phyloP scores from a whole-genome alignment of 1,284 basidiomycete genomes.

The Schizophyllum amplum region DNA sequence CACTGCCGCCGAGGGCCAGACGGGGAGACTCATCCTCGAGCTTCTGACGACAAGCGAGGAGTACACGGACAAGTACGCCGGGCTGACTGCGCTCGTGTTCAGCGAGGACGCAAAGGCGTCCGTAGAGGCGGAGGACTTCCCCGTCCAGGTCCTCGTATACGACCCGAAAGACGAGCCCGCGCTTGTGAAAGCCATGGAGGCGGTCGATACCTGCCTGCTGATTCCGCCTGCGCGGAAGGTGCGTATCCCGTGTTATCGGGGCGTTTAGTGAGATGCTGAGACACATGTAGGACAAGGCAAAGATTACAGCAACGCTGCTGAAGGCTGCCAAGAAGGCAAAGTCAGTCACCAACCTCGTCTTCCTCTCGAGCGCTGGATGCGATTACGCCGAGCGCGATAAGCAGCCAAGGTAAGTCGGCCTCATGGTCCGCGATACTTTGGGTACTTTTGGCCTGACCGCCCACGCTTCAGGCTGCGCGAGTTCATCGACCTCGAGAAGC shows the following conservation, averaged over 20 bases:
- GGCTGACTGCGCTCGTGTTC: slow-evolving; percentile 5
- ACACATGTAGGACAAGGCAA: slow-evolving; percentile 2
- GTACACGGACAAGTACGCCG: slow-evolving; percentile 2
- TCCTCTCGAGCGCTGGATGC: slow-evolving; percentile 2
- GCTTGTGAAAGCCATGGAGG: slow-evolving; percentile 6
- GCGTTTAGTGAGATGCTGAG: not conserved
- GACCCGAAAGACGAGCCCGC: slow-evolving; percentile 4
- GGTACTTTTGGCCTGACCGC: not conserved
- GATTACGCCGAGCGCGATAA: slow-evolving; percentile 6
- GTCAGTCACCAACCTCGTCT: slow-evolving; percentile 5
- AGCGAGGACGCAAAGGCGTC: slow-evolving; percentile 4
- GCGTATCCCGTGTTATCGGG: not conserved
- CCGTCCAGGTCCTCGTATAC: slow-evolving; percentile 4
- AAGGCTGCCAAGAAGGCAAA: slow-evolving; percentile 6
- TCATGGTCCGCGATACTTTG: not conserved
- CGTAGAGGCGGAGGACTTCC: slow-evolving; percentile 1
- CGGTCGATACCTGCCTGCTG: slow-evolving; percentile 6
- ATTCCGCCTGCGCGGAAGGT: slow-evolving; percentile 8
- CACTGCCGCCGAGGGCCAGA: slow-evolving; percentile 11
- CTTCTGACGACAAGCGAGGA: slow-evolving; percentile 4
- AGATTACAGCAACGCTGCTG: slow-evolving; percentile 5
- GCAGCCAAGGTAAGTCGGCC: slow-evolving; percentile 1
- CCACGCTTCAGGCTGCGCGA: slow-evolving; percentile 1
- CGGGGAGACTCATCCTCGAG: slow-evolving; percentile 4
- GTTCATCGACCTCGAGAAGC: slow-evolving; percentile 6